A percentile compares a stretch with the other conserved stretches of the same genome.
phyloP scores from a whole-genome alignment of 163 green algal species.

The Scenedesmus sp. region DNA sequence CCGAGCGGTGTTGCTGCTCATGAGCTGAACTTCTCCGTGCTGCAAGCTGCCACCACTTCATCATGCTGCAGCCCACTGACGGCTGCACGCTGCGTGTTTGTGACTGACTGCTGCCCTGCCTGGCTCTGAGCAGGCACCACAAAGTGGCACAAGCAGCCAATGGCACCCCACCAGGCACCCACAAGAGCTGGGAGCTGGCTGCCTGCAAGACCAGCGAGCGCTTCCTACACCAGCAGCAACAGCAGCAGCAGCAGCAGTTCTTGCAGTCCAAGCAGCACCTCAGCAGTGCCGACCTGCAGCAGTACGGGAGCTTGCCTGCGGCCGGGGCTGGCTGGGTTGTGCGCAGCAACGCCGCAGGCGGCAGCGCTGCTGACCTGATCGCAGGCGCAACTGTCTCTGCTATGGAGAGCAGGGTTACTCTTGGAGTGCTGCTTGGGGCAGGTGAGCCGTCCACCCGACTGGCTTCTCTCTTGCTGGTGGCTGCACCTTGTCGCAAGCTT shows the following conservation, averaged over 20 bases:
- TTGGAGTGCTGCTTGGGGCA: conserved; percentile 32
- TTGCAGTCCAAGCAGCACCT: not conserved
- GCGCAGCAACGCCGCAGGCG: not conserved
- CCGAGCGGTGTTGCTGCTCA: too few species aligned
- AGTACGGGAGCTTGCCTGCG: not conserved
- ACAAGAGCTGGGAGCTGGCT: conserved; percentile 46
- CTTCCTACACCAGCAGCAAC: conserved; percentile 16
- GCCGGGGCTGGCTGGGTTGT: not conserved
- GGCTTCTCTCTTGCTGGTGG: not conserved
- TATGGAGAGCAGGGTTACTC: not conserved
- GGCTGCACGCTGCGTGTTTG: not conserved
- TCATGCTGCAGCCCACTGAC: not conserved
- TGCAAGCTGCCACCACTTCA: too few species aligned
- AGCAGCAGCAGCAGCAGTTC: conserved; percentile 13
- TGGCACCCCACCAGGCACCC: not conserved
- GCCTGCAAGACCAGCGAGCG: conserved; percentile 41
- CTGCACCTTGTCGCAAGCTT: too few species aligned
- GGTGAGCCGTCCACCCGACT: not conserved
- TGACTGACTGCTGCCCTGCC: not conserved
- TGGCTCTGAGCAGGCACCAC: not conserved
- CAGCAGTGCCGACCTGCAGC: conserved; percentile 9
- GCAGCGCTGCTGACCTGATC: conserved; percentile 24
- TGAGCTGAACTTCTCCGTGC: too few species aligned
- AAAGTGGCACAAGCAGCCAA: not conserved
- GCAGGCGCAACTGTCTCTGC: not conserved